Base-by-base conservation (phyloP, 1,139 yeast genomes). In the Candida sanyaensis region DNA sequence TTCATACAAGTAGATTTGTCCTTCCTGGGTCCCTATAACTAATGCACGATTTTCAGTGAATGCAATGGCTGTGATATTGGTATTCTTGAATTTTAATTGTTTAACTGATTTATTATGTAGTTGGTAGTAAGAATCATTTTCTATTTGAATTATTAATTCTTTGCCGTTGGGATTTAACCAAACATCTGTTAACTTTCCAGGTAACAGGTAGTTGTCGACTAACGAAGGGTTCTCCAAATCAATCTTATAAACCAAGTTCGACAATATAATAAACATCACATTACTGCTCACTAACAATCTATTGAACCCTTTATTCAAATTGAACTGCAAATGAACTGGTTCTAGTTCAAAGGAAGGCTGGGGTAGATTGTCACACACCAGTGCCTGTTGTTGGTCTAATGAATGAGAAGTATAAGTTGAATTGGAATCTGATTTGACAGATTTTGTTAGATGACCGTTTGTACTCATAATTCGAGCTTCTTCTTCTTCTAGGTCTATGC, bases 141-240 rank as follows among this genome's bases (percentile, higher is more conserved):
- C 63, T 5, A 65, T 51, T 47, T 69, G 71, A 3, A 69, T 53
- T 5, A 75, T 55, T 42, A 75, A 63, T 48, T 71, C 75, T 5
- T 52, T 47, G 1, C 79, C 80, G 49, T 62, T 63, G 3, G 76
- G 74, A 46, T 74, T 72, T 10, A 71, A 51, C 80, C 80, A 75
- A 17, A 66, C 55, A 42, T 65, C 57, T 5, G 67, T 61, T 2
- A 72, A 52, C 23, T 42, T 47, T 17, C 57, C 47, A 5, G 75
- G 69, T 8, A 71, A 49, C 24, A 57, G 59, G 41, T 59, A 62
- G 50, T 60, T 65, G 17, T 60, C 54, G 9, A 73, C 73, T 11
- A 65, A 59, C 1, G 78, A 61, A 0, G 80, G 80, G 45, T 66
- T 67, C 6, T 63, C 59, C 36, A 75, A 61, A 54, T 74, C 73